Base-by-base conservation (phyloP, 177 flowering plant species). In the Tripterygium wilfordii region DNA sequence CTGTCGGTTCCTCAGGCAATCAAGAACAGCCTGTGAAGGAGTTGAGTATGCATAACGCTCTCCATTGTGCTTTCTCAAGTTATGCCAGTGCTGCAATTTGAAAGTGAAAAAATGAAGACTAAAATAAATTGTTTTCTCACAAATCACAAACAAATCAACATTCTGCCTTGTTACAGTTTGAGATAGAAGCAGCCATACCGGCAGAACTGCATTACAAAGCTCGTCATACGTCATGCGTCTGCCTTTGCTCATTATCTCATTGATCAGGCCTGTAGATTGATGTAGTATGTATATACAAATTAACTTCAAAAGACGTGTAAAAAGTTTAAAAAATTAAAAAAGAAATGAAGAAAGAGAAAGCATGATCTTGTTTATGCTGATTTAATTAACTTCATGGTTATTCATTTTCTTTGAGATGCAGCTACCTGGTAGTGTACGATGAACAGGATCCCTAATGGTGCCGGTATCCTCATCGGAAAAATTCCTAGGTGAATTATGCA, bases 1-100 rank as follows among this genome's bases (percentile, higher is more conserved):
- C 60, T 69, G 77, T 41, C 95, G 71, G 52, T 92, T 92, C 61
- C 95, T 77, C 72, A 89, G 61, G 69, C 94, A 89, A 72, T 92
- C 99, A 57, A 92, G 92, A 66, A 92, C 97, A 58, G 97, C 99
- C 63, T 89, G 96, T 14, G 96, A 84, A 71, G 77, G 99, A 65
- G 85, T 92, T 18, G 97, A 68, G 65, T 88, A 92, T 36, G 99
- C 97, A 75, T 89, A 86, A 1, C 84, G 83, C 68, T 92, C 96
- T 44, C 99, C 99, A 74, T 89, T 89, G 59, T 78, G 90, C 70
- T 92, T 92, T 55, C 99, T 76, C 70, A 92, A 55, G 56, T 73
- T 70, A 40, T 71, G 75, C 97, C 99, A 92, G 56, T 92, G 99
- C 99, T 92, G 75, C 38, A 54, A 46, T 30, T 36, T 21, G 14